Evolutionary conservation across 306 rosid species (phyloP), one percentile per base, ranked within the genome.

Genomic region (Oemleria cerasiformis): DNA sequence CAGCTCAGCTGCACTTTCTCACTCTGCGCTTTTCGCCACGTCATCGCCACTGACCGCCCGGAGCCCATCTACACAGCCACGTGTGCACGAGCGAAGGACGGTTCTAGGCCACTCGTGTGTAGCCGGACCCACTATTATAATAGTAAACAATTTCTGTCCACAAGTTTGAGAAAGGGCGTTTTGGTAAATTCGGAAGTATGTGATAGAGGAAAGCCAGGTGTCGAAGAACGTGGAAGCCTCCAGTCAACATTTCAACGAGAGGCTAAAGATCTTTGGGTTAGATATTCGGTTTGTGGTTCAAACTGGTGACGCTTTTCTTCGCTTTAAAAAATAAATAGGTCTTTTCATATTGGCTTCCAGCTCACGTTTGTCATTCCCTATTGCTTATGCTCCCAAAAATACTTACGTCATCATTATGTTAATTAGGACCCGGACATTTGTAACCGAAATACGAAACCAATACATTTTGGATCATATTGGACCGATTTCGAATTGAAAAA

Each of bases 161-260:
- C 76, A 77, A 70, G 44, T 19, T 41, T 5, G 7, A 7, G 0
- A n/a, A 16, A 19, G 51, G 78, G 61, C 30, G n/a, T 19, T 75
- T 75, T 38, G n/a, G 61, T 75, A 34, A 74, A 65, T 42, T 4
- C 19, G n/a, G n/a, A n/a, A n/a, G n/a, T n/a, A n/a, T n/a, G n/a
- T n/a, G 3, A 2, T 0, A 0, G 19, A 10, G 4, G 19, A 2
- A 0, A 3, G 48, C 78, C 41, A 61, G 65, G 66, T 74, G 78
- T 55, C 54, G 12, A 10, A 23, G 61, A 56, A 42, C 48, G 71
- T 56, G 73, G 73, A 74, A 45, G 1, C 19, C 50, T 62, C 7
- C 19, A 14, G 67, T 66, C 67, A 66, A 7, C 19, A 12, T 3
- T 65, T 23, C 54, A 65, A 43, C 69, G 19, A 64, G 69, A 43